Percentiles rank a stretch among this genome's conserved stretches.
phyloP scores from a whole-genome alignment of 2,329 filamentous ascomycete genomes.

The Calonectria henricotiae region DNA sequence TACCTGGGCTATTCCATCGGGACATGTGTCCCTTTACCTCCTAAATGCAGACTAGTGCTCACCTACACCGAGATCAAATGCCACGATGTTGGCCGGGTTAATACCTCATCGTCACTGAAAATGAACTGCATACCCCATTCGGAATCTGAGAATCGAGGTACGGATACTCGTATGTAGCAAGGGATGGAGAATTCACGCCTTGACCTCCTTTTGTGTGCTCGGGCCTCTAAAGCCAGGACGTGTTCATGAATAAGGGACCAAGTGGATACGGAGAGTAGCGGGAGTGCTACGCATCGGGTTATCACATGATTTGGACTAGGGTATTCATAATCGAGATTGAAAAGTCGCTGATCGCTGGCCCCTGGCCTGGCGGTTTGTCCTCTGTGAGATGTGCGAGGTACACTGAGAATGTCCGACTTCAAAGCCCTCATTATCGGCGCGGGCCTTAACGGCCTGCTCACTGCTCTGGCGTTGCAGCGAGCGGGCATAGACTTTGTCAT shows the following conservation, averaged over 20 bases:
- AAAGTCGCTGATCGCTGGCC: neutral
- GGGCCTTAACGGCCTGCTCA: conserved; percentile 1
- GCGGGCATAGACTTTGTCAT: conserved; percentile 10
- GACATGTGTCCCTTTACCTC: neutral
- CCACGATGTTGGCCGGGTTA: neutral
- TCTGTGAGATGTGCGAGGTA: neutral
- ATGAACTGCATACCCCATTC: neutral
- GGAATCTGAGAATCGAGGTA: neutral
- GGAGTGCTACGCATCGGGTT: no score
- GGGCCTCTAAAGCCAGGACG: no score
- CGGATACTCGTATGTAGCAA: no score
- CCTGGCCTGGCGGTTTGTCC: no score
- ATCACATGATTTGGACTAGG: no score
- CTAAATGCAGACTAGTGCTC: neutral
- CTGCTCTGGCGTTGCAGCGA: neutral
- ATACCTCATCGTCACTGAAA: neutral
- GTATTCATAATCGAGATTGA: neutral
- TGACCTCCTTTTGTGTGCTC: no score
- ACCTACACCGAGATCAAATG: neutral
- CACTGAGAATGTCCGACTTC: neutral
- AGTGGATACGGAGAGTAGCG: no score
- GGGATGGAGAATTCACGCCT: no score
- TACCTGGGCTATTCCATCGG: neutral
- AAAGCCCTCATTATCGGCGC: conserved; percentile 16
- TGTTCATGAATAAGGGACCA: no score